phyloP scores from a whole-genome alignment of 768 basidiomycete species.

The Lenzites betulinus region DNA sequence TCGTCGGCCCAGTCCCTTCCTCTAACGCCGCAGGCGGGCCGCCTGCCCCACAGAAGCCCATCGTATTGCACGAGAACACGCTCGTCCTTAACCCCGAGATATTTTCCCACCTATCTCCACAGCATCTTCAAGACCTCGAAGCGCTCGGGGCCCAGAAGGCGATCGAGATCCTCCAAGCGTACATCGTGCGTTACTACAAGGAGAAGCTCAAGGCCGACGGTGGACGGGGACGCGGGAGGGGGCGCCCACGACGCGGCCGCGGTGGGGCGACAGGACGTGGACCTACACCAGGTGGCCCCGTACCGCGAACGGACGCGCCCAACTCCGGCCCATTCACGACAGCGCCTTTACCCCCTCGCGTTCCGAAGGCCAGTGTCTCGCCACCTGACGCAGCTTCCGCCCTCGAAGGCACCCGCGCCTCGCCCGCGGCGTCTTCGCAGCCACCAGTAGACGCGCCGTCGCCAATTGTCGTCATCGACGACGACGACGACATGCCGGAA shows the following conservation, averaged over 20 bases:
- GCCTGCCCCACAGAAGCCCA: constrained; percentile 48
- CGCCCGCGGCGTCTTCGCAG: constrained; percentile 18
- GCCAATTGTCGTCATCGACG: constrained; percentile 59
- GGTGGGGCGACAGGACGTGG: constrained; percentile 37
- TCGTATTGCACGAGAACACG: constrained; percentile 82
- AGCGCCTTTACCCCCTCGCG: constrained; percentile 38
- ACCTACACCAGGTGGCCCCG: constrained; percentile 28
- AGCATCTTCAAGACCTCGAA: constrained; percentile 76
- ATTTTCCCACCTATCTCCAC: constrained; percentile 74
- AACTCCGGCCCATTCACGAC: constrained; percentile 47
- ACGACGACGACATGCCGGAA: constrained; percentile 50
- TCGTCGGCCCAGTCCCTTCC: constrained; percentile 72
- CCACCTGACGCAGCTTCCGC: constrained; percentile 28
- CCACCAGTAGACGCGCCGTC: constrained; percentile 41
- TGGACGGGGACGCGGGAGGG: constrained; percentile 31
- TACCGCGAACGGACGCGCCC: constrained; percentile 18
- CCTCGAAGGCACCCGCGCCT: constrained; percentile 35
- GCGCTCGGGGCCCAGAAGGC: constrained; percentile 82
- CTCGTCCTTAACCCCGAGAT: constrained; percentile 85
- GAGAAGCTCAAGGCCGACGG: constrained; percentile 57
- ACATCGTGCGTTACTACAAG: constrained; percentile 85
- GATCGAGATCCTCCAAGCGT: constrained; percentile 75
- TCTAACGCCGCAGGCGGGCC: constrained; percentile 41
- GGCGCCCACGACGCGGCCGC: constrained; percentile 46
- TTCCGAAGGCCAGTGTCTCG: constrained; percentile 15